phyloP scores from a whole-genome alignment of 495 filamentous ascomycete species.

The Aspergillus funiculosus region DNA sequence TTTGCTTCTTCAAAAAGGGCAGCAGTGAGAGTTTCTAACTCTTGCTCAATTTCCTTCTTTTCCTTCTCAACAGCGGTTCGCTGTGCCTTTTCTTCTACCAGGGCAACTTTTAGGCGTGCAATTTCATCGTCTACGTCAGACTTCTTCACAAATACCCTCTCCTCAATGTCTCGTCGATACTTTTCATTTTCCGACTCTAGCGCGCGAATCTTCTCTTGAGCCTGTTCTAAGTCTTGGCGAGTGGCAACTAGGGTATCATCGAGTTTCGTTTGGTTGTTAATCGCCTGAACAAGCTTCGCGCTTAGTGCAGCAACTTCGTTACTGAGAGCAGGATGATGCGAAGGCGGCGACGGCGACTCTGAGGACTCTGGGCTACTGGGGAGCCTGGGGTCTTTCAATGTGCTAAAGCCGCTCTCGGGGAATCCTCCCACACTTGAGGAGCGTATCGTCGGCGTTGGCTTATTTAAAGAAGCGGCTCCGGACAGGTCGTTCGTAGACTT shows the following conservation, averaged over 20 bases:
- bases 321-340: slow-evolving; percentile 71
- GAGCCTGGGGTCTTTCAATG: slow-evolving; percentile 47
- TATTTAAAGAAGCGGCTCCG: slow-evolving; percentile 26
- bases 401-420: slow-evolving; percentile 43
- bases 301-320: slow-evolving; percentile 86
- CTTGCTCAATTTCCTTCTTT: slow-evolving; percentile 68
- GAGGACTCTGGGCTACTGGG: slow-evolving; percentile 31
- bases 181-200: slow-evolving; percentile 65
- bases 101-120: slow-evolving; percentile 58
- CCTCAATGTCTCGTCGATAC: slow-evolving; percentile 64
- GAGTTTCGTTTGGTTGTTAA: slow-evolving; percentile 91
- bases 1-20: slow-evolving; percentile 96
- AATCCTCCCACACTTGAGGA: slow-evolving; percentile 27
- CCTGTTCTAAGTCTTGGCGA: slow-evolving; percentile 74
- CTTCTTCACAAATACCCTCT: slow-evolving; percentile 64
- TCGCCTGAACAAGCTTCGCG: slow-evolving; percentile 92
- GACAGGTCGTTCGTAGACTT: slow-evolving; percentile 41
- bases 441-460: slow-evolving; percentile 18
- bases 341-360: slow-evolving; percentile 33
- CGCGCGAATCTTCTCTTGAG: slow-evolving; percentile 58
- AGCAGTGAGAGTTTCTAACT: slow-evolving; percentile 83
- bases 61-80: slow-evolving; percentile 59
- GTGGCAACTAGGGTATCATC: slow-evolving; percentile 83
- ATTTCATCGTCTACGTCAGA: slow-evolving; percentile 65
- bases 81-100: slow-evolving; percentile 57